Base-by-base conservation (phyloP, 2,329 filamentous ascomycete genomes). In the Aspergillus unguis region DNA sequence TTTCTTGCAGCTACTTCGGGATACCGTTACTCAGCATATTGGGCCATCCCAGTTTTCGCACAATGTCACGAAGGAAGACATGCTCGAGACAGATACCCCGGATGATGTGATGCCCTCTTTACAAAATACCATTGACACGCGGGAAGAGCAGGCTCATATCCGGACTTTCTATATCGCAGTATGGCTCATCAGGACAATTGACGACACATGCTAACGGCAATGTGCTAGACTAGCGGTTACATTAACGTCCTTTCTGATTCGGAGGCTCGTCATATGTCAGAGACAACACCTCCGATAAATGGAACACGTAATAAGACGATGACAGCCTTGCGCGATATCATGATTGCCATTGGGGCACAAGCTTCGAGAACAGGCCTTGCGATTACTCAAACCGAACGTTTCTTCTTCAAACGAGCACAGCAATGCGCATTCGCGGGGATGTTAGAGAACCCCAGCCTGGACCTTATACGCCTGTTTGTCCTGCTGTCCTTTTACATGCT, bases 401-500 rank as follows among this genome's bases (percentile, higher is more conserved):
- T 58, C 37, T 77, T 76, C 50, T 82, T 82, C 52, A 73, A 72
- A 2, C 72, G 73, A 25, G 80, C 77, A 1, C 80, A 79, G 48
- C 68, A 68, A 17, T 62, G 70, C 33, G 75, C 79, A 0, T 78
- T 84, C 51, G 70, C 74, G 10, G 75, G 74, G 4, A 80, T 81
- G 68, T 67, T 83, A 0, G 76, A 78, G 56, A 77, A 81, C 52
- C 80, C 80, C 0, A 81, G 77, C 35, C 65, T 82, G 8, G 73
- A 80, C 44, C 70, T 82, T 60, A 75, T 81, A 4, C 70, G 78
- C 11, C 68, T 72, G 0, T 84, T 82, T 55, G 64, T 82, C 0
- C 68, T 84, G 11, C 80, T 84, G 76, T 75, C 80, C 0, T 82
- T 83, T 56, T 84, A 82, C 57, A 80, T 83, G 75, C 72, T 83